phyloP scores from a whole-genome alignment of 768 basidiomycete genomes.

The Tylopilus sp. region DNA sequence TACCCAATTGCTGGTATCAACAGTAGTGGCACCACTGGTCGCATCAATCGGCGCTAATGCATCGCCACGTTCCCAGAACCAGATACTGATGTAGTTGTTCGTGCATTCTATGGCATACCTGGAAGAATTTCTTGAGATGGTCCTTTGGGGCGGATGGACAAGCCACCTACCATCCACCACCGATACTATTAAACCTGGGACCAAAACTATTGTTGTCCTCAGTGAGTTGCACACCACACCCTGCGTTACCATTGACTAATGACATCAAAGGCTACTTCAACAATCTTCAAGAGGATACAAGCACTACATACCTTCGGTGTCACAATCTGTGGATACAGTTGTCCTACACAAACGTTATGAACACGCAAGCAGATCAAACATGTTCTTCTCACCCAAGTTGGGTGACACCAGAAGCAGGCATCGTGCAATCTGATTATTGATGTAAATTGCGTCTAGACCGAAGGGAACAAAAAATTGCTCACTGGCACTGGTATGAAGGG shows the following conservation, averaged over 20 bases:
- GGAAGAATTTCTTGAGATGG: background rate
- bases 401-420: slow-evolving; percentile 18
- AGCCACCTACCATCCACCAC: slow-evolving; percentile 37
- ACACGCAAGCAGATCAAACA: no score
- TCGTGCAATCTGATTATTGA: slow-evolving; percentile 21
- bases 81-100: slow-evolving; percentile 33
- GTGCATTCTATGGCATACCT: slow-evolving; percentile 41
- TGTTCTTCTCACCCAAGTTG: slow-evolving; percentile 24
- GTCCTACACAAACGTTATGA: no score
- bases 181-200: slow-evolving; percentile 28
- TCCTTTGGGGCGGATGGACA: background rate
- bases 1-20: background rate
- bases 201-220: slow-evolving; percentile 27
- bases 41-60: background rate
- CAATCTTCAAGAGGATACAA: no score
- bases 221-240: slow-evolving; percentile 33
- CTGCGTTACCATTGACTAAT: slow-evolving; percentile 35
- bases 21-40: background rate
- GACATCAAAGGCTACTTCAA: no score
- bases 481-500: slow-evolving; percentile 56
- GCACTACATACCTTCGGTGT: no score
- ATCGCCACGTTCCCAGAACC: slow-evolving; percentile 31
- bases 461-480: slow-evolving; percentile 2
- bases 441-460: background rate
- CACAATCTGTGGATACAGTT: no score